Base-by-base conservation (phyloP, 106 monocot genomes). In the Narthecium ossifragum region DNA sequence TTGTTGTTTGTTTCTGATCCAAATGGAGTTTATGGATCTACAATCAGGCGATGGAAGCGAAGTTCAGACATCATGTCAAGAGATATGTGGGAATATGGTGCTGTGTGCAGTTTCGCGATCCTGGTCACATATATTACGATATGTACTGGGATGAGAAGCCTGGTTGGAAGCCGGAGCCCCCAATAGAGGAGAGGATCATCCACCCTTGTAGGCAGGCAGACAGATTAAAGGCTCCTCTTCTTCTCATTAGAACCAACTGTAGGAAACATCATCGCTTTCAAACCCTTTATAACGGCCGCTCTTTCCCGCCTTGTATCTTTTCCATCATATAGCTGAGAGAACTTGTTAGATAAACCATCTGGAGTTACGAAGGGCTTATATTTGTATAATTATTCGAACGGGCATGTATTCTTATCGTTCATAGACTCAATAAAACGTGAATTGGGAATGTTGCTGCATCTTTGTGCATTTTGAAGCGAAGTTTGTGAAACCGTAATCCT, bases 141-240 rank as follows among this genome's bases (percentile, higher is more conserved):
- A 89, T 94, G 72, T 86, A 75, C 55, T 94, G 89, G 93, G 93
- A 89, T 66, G 89, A 94, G 70, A 94, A 94, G 41, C 89, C 85
- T 53, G 89, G 66, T 9, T 94, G 93, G 93, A 89, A 82, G 68
- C 93, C 93, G 0, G 67, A 78, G 31, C 85, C 93, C 17, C 92
- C 92, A 17, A 39, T 0, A 60, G 57, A 3, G 70, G 77, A 72
- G 85, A 83, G 30, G 80, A 89, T 31, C 93, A 64, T 55, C 88
- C 82, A 12, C 85, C 93, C 52, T 67, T 62, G 73, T 75, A 59
- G 41, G 8, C 8, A 37, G 27, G 14, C 10, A 43, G 43, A 11
- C 1, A 4, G 3, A 17, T 43, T 43, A n/a, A n/a, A n/a, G n/a
- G n/a, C 12, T 1, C 43, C 43, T 43, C 43, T 3, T 11, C 10